Percentiles rank a stretch among this genome's conserved stretches.
Conservation (phyloP, 306 rosid genomes). For the Malus asiatica region DNA sequence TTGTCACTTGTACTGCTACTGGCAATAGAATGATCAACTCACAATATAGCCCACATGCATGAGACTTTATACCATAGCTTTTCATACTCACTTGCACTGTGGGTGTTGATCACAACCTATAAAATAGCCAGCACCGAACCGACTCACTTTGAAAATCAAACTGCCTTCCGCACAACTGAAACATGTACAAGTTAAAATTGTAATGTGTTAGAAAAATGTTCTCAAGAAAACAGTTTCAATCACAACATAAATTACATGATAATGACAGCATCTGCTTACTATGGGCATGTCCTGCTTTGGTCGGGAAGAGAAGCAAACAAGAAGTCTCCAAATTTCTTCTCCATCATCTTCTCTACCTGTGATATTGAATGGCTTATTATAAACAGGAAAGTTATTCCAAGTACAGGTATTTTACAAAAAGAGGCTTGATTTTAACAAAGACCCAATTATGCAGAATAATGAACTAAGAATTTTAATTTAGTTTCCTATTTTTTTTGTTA, state of each 20-base stretch:
- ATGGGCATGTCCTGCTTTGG: slow-evolving; percentile 69
- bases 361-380: slow-evolving; percentile 8
- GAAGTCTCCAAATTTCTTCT: slow-evolving; percentile 65
- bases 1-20: background rate
- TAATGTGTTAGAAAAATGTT: slow-evolving; percentile 6
- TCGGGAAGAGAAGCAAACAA: slow-evolving; percentile 67
- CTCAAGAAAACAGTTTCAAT: background rate
- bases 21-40: background rate
- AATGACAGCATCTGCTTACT: slow-evolving; percentile 38
- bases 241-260: background rate
- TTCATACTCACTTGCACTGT: slow-evolving; percentile 81
- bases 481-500: background rate
- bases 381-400: background rate
- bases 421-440: background rate
- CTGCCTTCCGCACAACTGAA: slow-evolving; percentile 85
- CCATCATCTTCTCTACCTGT: slow-evolving; percentile 98
- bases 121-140: slow-evolving; percentile 86
- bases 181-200: slow-evolving; percentile 16
- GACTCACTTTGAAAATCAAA: slow-evolving; percentile 87
- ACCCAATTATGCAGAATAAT: background rate
- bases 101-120: slow-evolving; percentile 95
- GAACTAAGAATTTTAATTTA: background rate
- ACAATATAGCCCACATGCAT: background rate
- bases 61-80: background rate
- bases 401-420: background rate